Base-by-base conservation (phyloP, 2,329 filamentous ascomycete genomes). In the Cordyceps tenuipes region DNA sequence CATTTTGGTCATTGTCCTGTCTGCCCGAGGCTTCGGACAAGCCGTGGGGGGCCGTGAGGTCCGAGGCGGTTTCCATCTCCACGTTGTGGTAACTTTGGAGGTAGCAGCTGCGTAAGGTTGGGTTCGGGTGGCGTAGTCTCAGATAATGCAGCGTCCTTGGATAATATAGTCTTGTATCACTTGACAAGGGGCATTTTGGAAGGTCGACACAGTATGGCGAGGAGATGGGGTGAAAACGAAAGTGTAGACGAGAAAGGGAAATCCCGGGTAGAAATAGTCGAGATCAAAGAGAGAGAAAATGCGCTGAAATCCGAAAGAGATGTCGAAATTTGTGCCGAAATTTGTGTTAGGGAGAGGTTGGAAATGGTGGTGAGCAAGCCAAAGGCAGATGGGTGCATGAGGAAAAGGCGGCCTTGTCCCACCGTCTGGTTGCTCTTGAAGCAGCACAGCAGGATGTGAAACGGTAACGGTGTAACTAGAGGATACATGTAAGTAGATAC, bases 1-100 rank as follows among this genome's bases (percentile, higher is more conserved):
- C 76, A 12, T 76, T 76, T 29, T 73, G 72, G 13, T 71, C 72
- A 57, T 70, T 73, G 34, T 69, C 63, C 64, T 71, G 61, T 69
- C 70, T 72, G 29, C 71, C 69, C 5, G 70, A 64, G 36, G 73
- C 67, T 44, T 68, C 66, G 17, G 60, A 62, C 61, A 55, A 60
- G 31, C 26, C 57, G 21, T 60, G 21, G 34, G 50, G 41, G 31
- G 17, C 5, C 15, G 12, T 9, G 21, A 21, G 3, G 21, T 17
- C 31, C 17, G 50, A 34, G 9, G 19, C 21, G 51, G 57, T 17
- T n/a, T 60, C 57, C 57, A 60, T 49, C 44, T 54, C 57, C 57
- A 60, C 54, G 23, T 10, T 46, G 57, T 49, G 39, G 17, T 21
- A 7, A 15, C 49, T 41, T 31, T 29, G n/a, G n/a, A 12, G 21